Percentiles rank a stretch among this genome's conserved stretches.
Evolutionary conservation across 179 eudicot species (phyloP).

Genomic region (Carnegiea gigantea): DNA sequence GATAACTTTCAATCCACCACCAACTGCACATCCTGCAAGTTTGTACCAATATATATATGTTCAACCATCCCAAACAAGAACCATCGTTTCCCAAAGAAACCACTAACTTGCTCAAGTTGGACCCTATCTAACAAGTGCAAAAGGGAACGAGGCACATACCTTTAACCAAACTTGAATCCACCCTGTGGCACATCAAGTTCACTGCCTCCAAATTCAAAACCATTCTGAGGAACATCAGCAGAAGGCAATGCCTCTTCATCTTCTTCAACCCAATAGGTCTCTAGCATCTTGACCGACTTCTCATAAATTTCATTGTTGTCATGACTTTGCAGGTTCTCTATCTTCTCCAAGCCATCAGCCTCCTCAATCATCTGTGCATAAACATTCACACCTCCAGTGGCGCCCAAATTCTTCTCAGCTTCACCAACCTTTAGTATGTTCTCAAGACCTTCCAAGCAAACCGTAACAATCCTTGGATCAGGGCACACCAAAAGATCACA

Average conservation of each 20-base stretch:
- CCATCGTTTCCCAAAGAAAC: not conserved
- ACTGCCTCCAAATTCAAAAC: conserved; percentile 31
- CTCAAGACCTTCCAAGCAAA: conserved; percentile 37
- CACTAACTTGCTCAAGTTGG: not conserved
- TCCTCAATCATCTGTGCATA: conserved; percentile 40
- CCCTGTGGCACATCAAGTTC: conserved; percentile 28
- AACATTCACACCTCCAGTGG: conserved; percentile 28
- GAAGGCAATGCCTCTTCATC: conserved; percentile 31
- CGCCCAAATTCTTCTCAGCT: conserved; percentile 35
- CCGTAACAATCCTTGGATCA: conserved; percentile 34
- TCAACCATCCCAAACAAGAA: too few relatives aligned
- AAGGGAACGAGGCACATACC: conserved; percentile 3
- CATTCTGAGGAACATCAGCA: conserved; percentile 31
- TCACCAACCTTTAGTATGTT: conserved; percentile 35
- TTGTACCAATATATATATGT: not conserved
- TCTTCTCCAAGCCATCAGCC: conserved; percentile 37
- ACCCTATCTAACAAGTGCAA: not conserved
- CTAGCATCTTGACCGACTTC: conserved; percentile 34
- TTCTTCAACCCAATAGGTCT: conserved; percentile 38
- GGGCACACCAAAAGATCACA: conserved; percentile 37
- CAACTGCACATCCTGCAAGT: not conserved
- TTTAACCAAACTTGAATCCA: conserved; percentile 36
- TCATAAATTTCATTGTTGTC: conserved; percentile 38
- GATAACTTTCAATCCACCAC: not conserved
- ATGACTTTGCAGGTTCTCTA: conserved; percentile 37